phyloP scores from a whole-genome alignment of 1,284 basidiomycete species.

The Amylostereum areolatum region DNA sequence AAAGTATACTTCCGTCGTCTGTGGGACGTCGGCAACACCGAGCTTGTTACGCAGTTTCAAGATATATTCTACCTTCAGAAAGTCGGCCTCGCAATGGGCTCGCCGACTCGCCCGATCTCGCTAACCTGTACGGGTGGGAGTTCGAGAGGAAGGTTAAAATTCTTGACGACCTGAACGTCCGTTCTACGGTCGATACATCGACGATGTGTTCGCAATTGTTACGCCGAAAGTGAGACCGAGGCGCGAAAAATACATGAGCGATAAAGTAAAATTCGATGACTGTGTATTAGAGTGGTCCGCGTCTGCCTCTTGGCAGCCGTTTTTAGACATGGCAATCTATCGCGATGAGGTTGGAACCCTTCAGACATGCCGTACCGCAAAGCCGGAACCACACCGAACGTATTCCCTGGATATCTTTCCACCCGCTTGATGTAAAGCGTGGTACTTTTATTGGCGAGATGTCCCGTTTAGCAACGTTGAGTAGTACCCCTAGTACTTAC shows the following conservation, averaged over 20 bases:
- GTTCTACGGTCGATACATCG: slow-evolving; percentile 33
- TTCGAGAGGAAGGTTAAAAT: slow-evolving; percentile 14
- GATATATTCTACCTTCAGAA: background rate
- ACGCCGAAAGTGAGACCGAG: slow-evolving; percentile 15
- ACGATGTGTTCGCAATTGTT: slow-evolving; percentile 26
- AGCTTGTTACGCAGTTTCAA: background rate
- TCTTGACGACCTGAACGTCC: slow-evolving; percentile 16
- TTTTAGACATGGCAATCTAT: slow-evolving; percentile 31
- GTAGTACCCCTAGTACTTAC: too few species aligned
- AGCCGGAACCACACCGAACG: too few species aligned
- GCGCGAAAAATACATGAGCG: slow-evolving; percentile 14
- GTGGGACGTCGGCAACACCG: background rate
- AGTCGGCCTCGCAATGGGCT: slow-evolving; percentile 30
- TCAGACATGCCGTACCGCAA: too few species aligned
- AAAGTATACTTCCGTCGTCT: background rate
- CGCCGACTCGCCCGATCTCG: slow-evolving; percentile 24
- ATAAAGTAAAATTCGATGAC: slow-evolving; percentile 13
- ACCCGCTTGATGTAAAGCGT: too few species aligned
- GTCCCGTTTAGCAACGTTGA: too few species aligned
- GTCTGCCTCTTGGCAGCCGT: slow-evolving; percentile 16
- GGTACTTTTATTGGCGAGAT: too few species aligned
- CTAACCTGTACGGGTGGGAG: slow-evolving; percentile 25
- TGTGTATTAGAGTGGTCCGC: slow-evolving; percentile 27
- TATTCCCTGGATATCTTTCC: too few species aligned
- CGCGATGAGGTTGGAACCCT: too few species aligned